Evolutionary conservation across 495 filamentous ascomycete species (phyloP).

Genomic region (Tuber brumale): DNA sequence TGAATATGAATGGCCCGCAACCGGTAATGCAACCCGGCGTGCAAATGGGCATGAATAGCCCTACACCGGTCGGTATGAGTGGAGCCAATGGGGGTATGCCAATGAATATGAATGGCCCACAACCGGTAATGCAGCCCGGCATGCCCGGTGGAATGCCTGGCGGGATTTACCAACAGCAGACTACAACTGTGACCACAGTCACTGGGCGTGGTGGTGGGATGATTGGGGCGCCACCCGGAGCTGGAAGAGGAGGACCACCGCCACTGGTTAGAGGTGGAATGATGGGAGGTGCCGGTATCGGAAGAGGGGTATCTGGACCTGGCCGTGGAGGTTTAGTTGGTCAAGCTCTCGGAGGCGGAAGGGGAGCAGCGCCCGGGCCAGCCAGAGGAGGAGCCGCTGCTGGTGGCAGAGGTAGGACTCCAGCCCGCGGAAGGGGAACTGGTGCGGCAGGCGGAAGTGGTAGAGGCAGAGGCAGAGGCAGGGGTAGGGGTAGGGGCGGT

Average conservation of each 20-base stretch:
- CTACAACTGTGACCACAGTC: neutral
- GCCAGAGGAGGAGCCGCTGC: conserved; percentile 5
- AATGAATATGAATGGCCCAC: neutral
- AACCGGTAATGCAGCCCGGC: neutral
- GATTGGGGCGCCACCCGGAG: neutral
- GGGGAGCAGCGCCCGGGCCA: neutral
- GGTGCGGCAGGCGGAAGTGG: neutral
- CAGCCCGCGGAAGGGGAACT: neutral
- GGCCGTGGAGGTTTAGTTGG: conserved; percentile 1
- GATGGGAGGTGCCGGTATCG: conserved; percentile 3
- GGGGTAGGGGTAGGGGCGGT: neutral
- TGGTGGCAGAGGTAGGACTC: conserved; percentile 5
- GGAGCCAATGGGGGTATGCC: neutral
- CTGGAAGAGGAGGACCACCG: neutral
- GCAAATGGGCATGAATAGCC: neutral
- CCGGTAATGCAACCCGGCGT: neutral
- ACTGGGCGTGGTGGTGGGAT: neutral
- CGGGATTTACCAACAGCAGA: neutral
- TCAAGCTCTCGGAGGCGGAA: neutral
- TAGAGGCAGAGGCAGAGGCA: neutral
- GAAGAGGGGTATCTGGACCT: conserved; percentile 1
- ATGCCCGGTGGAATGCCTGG: neutral
- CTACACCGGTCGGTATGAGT: neutral
- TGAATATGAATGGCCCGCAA: neutral
- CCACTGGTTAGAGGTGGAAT: conserved; percentile 4